phyloP scores from a whole-genome alignment of 495 filamentous ascomycete genomes.

The Aspergillus leporis region DNA sequence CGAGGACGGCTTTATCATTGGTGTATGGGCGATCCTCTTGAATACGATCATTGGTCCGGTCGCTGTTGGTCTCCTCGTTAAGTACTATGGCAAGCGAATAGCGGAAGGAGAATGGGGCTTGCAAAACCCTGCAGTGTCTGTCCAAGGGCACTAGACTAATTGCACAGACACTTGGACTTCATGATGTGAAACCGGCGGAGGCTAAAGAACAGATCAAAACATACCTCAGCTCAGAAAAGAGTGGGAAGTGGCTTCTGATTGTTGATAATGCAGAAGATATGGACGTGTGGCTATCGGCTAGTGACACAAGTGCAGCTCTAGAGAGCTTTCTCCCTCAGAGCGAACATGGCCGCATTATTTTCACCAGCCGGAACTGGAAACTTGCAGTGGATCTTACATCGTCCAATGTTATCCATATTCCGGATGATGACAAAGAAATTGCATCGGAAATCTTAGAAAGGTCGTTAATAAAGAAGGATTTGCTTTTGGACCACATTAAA shows the following conservation, averaged over 20 bases:
- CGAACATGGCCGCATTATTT: not conserved
- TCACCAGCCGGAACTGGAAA: not conserved
- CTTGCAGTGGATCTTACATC: not conserved
- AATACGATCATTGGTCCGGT: conserved; percentile 73
- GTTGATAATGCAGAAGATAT: no score
- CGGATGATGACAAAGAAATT: not conserved
- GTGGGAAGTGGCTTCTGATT: no score
- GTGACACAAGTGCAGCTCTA: not conserved
- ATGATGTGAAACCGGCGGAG: no score
- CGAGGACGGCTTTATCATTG: conserved; percentile 56
- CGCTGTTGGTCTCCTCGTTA: conserved; percentile 60
- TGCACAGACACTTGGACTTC: no score
- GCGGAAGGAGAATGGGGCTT: conserved; percentile 32
- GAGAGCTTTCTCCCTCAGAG: not conserved
- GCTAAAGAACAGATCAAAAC: no score
- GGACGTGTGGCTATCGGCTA: no score
- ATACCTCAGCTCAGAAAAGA: no score
- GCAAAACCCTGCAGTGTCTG: no score
- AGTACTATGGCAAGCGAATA: conserved; percentile 22
- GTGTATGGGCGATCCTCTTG: conserved; percentile 71
- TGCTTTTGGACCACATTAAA: not conserved
- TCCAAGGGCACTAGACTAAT: no score
- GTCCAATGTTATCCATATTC: not conserved
- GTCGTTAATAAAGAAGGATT: not conserved
- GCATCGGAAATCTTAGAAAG: not conserved